Base-by-base conservation (phyloP, 495 filamentous ascomycete genomes). In the Xylaria intraflava region DNA sequence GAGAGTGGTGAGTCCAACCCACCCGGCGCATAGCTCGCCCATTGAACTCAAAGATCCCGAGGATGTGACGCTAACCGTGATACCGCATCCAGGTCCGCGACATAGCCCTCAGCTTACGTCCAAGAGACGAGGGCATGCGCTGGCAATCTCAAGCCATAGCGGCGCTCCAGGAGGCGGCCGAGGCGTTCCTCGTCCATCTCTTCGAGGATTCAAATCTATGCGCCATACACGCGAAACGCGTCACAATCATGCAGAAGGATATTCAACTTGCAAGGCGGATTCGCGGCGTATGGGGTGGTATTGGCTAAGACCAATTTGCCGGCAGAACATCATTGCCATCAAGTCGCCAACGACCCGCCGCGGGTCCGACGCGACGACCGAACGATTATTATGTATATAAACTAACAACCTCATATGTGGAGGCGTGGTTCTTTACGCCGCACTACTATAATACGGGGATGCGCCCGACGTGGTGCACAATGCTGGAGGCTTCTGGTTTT, bases 241-340 rank as follows among this genome's bases (percentile, higher is more conserved):
- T 97, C 6, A 97, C 92, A 1, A 95, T 97, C 59, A 95, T 95
- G 90, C 90, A 95, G 65, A 94, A 93, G 69, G 90, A 96, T 69
- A 91, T 96, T 40, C 90, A 95, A 66, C 76, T 96, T 44, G 90
- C 90, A 31, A 77, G 90, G 58, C 74, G 90, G 61, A 94, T 95
- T 74, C 78, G 90, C 24, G 79, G 75, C 17, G 66, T 75, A n/a
- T 80, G 77, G 77, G 78, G 78, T 38, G 78, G 77, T 19, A 51
- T 69, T 53, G 72, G 70, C 42, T 75, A 51, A 64, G 22, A 38
- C 20, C 23, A 11, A 10, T 30, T 26, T 8, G 16, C 19, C 12
- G 30, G 30, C 41, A 38, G 23, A 6, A 31, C 23, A 12, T 24
- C 11, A 1, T 38, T 14, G 17, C 11, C 24, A 20, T 41, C 16